Conservation (phyloP, 148 eudicot genomes). For the Arctostaphylos glauca region DNA sequence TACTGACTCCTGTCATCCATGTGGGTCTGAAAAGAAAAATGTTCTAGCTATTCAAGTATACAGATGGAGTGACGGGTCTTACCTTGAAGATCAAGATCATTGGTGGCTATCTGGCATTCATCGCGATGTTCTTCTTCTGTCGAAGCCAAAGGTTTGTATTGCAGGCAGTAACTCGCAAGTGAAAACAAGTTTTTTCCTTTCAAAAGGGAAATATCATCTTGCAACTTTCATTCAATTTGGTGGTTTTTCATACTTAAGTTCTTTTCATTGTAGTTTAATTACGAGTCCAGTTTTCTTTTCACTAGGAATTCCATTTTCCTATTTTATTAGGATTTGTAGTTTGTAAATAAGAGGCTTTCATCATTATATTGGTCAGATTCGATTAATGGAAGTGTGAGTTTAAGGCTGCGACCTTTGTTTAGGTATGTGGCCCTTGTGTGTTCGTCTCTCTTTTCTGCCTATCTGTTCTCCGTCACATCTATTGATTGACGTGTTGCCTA, state of each 20-base stretch:
- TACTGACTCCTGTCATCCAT: slow-evolving; percentile 70
- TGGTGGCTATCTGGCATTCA: slow-evolving; percentile 99
- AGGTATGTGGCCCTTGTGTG: not conserved
- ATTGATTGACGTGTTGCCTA: not conserved
- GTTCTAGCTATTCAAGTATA: slow-evolving; percentile 84
- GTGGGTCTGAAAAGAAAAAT: slow-evolving; percentile 68
- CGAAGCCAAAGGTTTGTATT: slow-evolving; percentile 83
- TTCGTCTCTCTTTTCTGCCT: not conserved
- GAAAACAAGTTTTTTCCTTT: not conserved
- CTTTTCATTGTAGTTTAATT: not conserved
- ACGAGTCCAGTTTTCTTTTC: not conserved
- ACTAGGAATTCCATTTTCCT: not conserved
- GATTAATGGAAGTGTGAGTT: not conserved
- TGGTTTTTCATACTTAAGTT: not conserved
- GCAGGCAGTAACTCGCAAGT: not conserved
- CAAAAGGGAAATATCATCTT: not conserved
- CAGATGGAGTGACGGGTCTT: slow-evolving; percentile 96
- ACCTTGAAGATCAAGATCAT: slow-evolving; percentile 99
- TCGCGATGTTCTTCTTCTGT: slow-evolving; percentile 89
- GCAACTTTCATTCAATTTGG: not conserved
- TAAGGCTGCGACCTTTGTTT: not conserved
- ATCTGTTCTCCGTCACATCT: not conserved
- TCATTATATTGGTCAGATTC: not conserved
- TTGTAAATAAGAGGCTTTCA: not conserved
- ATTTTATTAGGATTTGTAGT: not conserved